Conservation (phyloP, 2,329 filamentous ascomycete genomes). For the Alternaria sp. region DNA sequence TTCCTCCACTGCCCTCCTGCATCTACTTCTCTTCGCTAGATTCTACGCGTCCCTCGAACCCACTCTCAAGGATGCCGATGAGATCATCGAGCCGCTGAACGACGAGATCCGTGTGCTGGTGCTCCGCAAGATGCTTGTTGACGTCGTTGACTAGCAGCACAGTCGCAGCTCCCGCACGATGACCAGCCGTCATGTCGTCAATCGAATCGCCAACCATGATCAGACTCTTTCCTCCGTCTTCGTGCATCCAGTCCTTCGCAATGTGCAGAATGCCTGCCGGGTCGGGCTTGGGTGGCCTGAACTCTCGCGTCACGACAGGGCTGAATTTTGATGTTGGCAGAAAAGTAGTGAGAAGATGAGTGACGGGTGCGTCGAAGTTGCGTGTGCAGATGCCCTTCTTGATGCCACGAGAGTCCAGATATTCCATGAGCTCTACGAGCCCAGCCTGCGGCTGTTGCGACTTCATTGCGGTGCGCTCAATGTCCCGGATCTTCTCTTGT, state of each 20-base stretch:
- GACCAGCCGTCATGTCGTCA: slow-evolving; percentile 91
- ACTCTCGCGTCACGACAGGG: slow-evolving; percentile 85
- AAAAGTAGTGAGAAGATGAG: slow-evolving; percentile 77
- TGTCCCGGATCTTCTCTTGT: slow-evolving; percentile 73
- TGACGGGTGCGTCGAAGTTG: slow-evolving; percentile 82
- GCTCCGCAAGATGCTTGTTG: slow-evolving; percentile 72
- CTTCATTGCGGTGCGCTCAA: slow-evolving; percentile 83
- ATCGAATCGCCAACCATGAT: slow-evolving; percentile 70
- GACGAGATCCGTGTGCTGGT: slow-evolving; percentile 78
- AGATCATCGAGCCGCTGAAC: slow-evolving; percentile 76
- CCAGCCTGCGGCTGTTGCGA: slow-evolving; percentile 83
- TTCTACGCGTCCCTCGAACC: slow-evolving; percentile 65
- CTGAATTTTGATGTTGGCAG: slow-evolving; percentile 70
- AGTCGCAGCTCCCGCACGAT: slow-evolving; percentile 82
- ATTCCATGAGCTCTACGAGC: slow-evolving; percentile 77
- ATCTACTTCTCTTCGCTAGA: slow-evolving; percentile 35
- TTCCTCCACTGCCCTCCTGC: slow-evolving; percentile 30
- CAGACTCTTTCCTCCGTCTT: slow-evolving; percentile 53
- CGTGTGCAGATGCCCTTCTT: slow-evolving; percentile 89
- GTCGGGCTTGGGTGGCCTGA: slow-evolving; percentile 82
- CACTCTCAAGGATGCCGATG: slow-evolving; percentile 74
- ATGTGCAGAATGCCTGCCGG: slow-evolving; percentile 90
- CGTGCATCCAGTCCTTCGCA: slow-evolving; percentile 70
- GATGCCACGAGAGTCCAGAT: slow-evolving; percentile 71
- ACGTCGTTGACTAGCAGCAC: slow-evolving; percentile 86